These are phyloP conservation scores for Epichloe uncinata DNA, from an alignment of 2,329 filamentous ascomycete species.

Conservation along the genomic window DNA sequence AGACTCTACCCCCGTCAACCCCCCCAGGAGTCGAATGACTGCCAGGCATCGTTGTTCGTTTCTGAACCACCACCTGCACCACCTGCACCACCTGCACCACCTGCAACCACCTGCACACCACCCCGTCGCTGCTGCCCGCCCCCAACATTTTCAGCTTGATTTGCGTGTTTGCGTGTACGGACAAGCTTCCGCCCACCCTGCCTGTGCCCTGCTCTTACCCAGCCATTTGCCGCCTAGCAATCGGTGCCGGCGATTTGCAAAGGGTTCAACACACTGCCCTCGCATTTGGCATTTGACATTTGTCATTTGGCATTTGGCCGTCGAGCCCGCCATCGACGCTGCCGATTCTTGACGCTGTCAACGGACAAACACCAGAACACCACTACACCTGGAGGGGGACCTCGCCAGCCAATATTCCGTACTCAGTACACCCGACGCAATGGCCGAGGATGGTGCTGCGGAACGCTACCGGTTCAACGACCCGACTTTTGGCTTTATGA, in stretches of 20 bases:
- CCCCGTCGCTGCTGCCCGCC: background rate
- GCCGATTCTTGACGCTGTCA: background rate
- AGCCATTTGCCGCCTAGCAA: background rate
- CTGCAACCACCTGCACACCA: too few relatives aligned
- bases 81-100: background rate
- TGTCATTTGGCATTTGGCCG: constrained; percentile 3
- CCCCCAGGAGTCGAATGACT: constrained; percentile 4
- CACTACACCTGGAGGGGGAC: background rate
- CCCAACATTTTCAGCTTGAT: background rate
- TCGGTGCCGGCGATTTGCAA: background rate
- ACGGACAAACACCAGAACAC: background rate
- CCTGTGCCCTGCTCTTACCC: background rate
- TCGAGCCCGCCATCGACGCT: background rate
- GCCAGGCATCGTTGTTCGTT: constrained; percentile 6
- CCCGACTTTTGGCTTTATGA: constrained; percentile 24
- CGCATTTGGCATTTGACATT: constrained; percentile 4
- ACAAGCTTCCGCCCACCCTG: background rate
- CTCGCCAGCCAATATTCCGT: constrained; percentile 1
- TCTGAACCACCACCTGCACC: background rate
- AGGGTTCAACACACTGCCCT: background rate
- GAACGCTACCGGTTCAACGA: constrained; percentile 32
- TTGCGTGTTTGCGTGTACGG: constrained; percentile 1
- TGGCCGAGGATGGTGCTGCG: constrained; percentile 28
- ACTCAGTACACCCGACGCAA: constrained; percentile 12
- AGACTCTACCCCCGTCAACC: constrained; percentile 5